phyloP scores from a whole-genome alignment of 1,284 basidiomycete species.

The Baeospora myosura region DNA sequence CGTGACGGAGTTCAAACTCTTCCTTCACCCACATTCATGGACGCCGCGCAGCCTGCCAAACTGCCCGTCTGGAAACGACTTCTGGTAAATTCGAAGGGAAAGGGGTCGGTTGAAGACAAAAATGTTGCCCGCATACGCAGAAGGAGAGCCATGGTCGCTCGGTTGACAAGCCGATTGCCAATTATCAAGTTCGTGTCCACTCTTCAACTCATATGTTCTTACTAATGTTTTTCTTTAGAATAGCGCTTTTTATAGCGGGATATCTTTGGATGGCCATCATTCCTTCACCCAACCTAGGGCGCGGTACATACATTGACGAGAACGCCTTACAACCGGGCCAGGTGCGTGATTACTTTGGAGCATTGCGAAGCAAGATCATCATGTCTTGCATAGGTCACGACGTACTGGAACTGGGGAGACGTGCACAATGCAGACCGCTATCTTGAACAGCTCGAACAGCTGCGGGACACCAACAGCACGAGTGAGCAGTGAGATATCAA shows the following conservation, averaged over 20 bases:
- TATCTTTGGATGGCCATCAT: slow-evolving; percentile 71
- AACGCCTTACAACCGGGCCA: slow-evolving; percentile 89
- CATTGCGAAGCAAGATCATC: neutral
- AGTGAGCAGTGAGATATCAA: slow-evolving; percentile 56
- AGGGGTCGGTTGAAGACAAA: no score
- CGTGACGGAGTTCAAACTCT: no score
- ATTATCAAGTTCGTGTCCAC: slow-evolving; percentile 25
- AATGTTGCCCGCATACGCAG: slow-evolving; percentile 32
- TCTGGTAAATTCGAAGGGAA: no score
- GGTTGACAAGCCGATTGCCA: slow-evolving; percentile 21
- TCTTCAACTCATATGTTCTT: slow-evolving; percentile 1
- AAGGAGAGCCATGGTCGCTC: slow-evolving; percentile 26
- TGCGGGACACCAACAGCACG: slow-evolving; percentile 59
- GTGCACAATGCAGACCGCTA: slow-evolving; percentile 79
- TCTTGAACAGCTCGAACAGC: slow-evolving; percentile 57
- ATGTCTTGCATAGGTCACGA: slow-evolving; percentile 59
- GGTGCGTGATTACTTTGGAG: slow-evolving; percentile 33
- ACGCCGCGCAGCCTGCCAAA: no score
- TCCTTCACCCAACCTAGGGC: slow-evolving; percentile 59
- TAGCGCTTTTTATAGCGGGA: slow-evolving; percentile 52
- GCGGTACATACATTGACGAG: slow-evolving; percentile 80
- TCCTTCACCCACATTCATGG: no score
- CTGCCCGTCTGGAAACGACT: no score
- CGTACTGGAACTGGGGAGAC: slow-evolving; percentile 83
- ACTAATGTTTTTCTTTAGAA: slow-evolving; percentile 27